These are phyloP conservation scores for Fragosphaeria purpurea DNA, from an alignment of 2,329 filamentous ascomycete species.

Conservation along the genomic window DNA sequence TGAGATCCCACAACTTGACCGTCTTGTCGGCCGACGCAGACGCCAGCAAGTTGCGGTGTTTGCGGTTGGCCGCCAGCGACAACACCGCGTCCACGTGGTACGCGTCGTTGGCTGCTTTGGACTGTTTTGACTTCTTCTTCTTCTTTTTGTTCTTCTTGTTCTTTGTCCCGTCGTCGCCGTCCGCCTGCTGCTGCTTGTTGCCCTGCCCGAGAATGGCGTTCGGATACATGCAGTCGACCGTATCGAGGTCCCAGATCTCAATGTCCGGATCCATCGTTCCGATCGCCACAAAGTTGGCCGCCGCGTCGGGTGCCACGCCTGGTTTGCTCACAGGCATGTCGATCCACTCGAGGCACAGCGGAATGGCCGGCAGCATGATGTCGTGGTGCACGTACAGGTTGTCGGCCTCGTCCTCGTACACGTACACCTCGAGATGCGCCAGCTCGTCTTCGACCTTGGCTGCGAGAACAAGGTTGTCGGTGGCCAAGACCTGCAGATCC, in stretches of 20 bases:
- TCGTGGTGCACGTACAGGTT: conserved; percentile 99
- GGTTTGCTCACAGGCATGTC: conserved; percentile 78
- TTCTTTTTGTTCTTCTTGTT: conserved; percentile 78
- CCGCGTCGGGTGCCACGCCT: conserved; percentile 49
- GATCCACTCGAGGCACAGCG: conserved; percentile 90
- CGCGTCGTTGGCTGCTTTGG: conserved; percentile 73
- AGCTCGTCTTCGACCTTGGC: conserved; percentile 96
- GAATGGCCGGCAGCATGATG: conserved; percentile 96
- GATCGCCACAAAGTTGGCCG: conserved; percentile 86
- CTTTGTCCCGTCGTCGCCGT: conserved; percentile 28
- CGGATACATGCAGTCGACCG: conserved; percentile 95
- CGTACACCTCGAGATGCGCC: conserved; percentile 90
- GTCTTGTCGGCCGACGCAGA: conserved; percentile 95
- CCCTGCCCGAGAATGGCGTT: conserved; percentile 85
- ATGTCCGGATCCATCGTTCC: conserved; percentile 98
- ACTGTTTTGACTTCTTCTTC: conserved; percentile 52
- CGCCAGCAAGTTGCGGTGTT: conserved; percentile 87
- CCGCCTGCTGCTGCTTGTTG: conserved; percentile 24
- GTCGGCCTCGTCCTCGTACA: conserved; percentile 90
- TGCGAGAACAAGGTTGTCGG: conserved; percentile 85
- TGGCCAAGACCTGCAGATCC: conserved; percentile 84
- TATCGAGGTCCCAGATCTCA: conserved; percentile 95
- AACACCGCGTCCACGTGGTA: conserved; percentile 94
- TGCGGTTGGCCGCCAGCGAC: conserved; percentile 80
- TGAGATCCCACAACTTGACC: conserved; percentile 94